Evolutionary conservation across 495 filamentous ascomycete genomes (phyloP), one percentile per base, ranked within the genome.

Genomic region (Penicillium ochrochloron): DNA sequence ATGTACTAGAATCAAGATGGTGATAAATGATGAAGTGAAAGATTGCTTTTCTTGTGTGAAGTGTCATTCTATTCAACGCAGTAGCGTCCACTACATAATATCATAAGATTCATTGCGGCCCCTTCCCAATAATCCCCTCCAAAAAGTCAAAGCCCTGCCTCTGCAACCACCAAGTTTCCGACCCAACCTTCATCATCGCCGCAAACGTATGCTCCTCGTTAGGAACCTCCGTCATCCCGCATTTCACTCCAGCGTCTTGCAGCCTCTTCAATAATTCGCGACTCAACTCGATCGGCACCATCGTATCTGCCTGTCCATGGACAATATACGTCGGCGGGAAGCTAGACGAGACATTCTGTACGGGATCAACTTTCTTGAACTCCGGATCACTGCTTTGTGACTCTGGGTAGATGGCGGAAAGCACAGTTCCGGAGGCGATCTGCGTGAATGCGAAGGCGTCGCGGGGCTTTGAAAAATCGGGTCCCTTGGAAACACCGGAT

Each of bases 191-290:
- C 75, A 79, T 79, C 54, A 66, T 69, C 56, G 68, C 65, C 15
- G 72, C 70, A 69, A 79, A 79, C 27, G 76, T 77, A 66, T 79
- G 75, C 23, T 71, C 72, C 55, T 77, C 76, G 23, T 66, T 73
- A 0, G 69, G 67, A 25, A 78, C 73, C 65, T 76, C 75, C 0
- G 75, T 70, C 71, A 77, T 75, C 15, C 65, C 75, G 67, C 73
- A 74, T 41, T 54, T 27, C 0, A 79, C 64, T 12, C 68, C 72
- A 15, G 58, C 46, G 41, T 60, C 67, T 59, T 62, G 51, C 41
- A 79, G 57, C 4, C 55, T 52, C 25, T 31, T 34, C 12, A 63
- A 60, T 25, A 79, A 55, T 35, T 59, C 62, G 25, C 70, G 59
- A 62, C 75, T 79, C 57, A 77, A 31, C 19, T 70, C 61, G 46